Percentiles rank a stretch among this genome's conserved stretches.
Conservation (phyloP, 179 eudicot species). For the Vitellaria paradoxa region DNA sequence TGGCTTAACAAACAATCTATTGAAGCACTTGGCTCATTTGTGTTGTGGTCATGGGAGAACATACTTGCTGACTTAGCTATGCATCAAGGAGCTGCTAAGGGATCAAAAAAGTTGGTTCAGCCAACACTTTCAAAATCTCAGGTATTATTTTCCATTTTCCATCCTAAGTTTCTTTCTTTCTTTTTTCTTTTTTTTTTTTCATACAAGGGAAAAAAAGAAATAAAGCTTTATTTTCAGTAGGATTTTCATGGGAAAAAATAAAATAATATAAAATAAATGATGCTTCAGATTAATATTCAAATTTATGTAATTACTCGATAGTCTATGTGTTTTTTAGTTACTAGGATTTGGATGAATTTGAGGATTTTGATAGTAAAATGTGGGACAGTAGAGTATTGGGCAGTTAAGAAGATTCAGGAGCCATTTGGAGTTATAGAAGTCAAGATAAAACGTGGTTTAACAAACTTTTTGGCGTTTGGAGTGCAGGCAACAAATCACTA, state of each 20-base stretch:
- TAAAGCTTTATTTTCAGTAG: too few relatives aligned
- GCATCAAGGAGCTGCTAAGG: slow-evolving; percentile 32
- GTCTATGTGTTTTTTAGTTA: neutral
- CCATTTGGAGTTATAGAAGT: too few relatives aligned
- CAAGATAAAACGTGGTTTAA: too few relatives aligned
- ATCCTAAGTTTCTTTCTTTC: neutral
- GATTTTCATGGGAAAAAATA: too few relatives aligned
- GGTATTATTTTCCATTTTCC: slow-evolving; percentile 23
- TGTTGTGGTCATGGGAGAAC: slow-evolving; percentile 37
- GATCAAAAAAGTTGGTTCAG: slow-evolving; percentile 31
- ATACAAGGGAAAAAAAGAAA: too few relatives aligned
- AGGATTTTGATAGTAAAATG: neutral
- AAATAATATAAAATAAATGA: too few relatives aligned
- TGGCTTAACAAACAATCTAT: slow-evolving; percentile 44
- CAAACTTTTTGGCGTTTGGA: too few relatives aligned
- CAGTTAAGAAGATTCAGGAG: slow-evolving; percentile 1
- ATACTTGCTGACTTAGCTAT: slow-evolving; percentile 35
- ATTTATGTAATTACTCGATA: neutral
- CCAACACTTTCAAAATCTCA: slow-evolving; percentile 38
- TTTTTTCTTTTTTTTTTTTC: too few relatives aligned
- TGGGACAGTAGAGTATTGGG: neutral
- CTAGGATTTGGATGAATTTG: neutral
- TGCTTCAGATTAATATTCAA: too few relatives aligned
- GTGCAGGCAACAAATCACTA: too few relatives aligned
- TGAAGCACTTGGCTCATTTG: slow-evolving; percentile 42